Conservation (phyloP, 176 grass and related monocot species). For the Bromus sterilis region DNA sequence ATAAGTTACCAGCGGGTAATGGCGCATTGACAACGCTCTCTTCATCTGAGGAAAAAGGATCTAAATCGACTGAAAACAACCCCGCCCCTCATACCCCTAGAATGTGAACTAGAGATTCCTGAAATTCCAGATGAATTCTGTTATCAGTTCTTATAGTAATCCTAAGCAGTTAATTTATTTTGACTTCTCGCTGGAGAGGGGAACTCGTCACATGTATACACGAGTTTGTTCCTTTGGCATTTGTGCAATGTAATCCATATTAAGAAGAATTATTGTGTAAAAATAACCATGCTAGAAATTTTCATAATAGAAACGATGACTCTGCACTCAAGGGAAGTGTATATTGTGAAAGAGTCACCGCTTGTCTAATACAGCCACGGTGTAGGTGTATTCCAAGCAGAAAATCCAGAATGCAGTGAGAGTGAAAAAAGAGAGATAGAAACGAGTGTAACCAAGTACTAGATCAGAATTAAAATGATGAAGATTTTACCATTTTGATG, state of each 20-base stretch:
- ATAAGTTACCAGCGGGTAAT: not conserved
- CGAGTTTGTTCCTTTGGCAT: not conserved
- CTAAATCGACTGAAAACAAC: no score
- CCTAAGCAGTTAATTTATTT: not conserved
- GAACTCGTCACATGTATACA: not conserved
- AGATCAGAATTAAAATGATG: not conserved
- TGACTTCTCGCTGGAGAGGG: not conserved
- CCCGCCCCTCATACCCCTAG: no score
- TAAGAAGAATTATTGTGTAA: not conserved
- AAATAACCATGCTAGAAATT: not conserved
- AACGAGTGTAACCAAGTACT: not conserved
- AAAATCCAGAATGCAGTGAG: not conserved
- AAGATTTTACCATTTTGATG: slow-evolving; percentile 49
- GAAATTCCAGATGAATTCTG: not conserved
- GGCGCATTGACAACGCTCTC: not conserved
- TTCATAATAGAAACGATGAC: not conserved
- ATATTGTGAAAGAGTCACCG: not conserved
- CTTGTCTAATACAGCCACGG: not conserved
- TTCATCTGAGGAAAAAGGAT: no score
- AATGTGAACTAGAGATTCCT: not conserved
- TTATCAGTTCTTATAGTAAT: not conserved
- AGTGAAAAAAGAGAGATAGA: not conserved
- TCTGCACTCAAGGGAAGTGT: not conserved
- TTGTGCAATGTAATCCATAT: not conserved
- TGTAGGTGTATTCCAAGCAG: not conserved